Evolutionary conservation across 2,329 filamentous ascomycete genomes (phyloP).

Genomic region (Alternaria arbusti): DNA sequence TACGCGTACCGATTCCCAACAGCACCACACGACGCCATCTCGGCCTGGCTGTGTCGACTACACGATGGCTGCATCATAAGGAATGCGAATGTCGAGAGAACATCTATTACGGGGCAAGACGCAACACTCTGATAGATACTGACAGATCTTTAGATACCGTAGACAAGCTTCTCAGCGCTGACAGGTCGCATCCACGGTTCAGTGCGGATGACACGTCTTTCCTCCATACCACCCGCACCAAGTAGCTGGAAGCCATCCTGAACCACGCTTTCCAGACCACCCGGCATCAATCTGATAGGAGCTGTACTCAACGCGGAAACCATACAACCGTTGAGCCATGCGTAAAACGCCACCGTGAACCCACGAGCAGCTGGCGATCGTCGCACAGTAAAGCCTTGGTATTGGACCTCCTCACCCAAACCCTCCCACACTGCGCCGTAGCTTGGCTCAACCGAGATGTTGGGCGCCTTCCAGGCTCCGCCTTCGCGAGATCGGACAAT

Average conservation of each 20-base stretch:
- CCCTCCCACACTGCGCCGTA: conserved; percentile 55
- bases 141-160: conserved; percentile 10
- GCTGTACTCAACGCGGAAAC: conserved; percentile 31
- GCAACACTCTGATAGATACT: not conserved
- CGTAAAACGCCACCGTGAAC: conserved; percentile 47
- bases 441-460: conserved; percentile 25
- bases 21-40: not conserved
- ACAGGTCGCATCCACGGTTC: conserved; percentile 49
- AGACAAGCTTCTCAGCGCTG: conserved; percentile 51
- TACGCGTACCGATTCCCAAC: not conserved
- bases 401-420: conserved; percentile 50
- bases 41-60: not conserved
- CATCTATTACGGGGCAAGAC: not conserved
- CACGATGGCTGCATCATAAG: no score
- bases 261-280: conserved; percentile 29
- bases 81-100: not conserved
- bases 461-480: conserved; percentile 34
- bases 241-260: conserved; percentile 21
- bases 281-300: conserved; percentile 36
- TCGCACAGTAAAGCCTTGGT: conserved; percentile 40
- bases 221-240: conserved; percentile 30
- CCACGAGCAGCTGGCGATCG: conserved; percentile 20
- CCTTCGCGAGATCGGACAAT: conserved; percentile 40
- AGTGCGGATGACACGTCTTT: conserved; percentile 19
- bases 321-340: conserved; percentile 37